Base-by-base conservation (phyloP, 768 basidiomycete genomes). In the Leucocoprinus leucothites region DNA sequence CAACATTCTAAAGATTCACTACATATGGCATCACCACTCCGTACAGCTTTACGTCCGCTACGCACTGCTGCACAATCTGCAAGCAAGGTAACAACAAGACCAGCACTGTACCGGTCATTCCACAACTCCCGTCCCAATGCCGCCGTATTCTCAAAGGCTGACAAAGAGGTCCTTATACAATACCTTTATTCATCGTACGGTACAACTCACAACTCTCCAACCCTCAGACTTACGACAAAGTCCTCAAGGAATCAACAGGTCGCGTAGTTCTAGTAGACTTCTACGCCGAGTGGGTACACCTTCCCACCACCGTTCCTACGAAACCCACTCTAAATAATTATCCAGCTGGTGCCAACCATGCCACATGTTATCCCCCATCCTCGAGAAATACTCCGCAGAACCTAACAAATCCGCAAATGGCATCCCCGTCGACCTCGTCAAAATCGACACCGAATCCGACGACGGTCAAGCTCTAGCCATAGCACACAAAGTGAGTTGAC, bases 331-430 rank as follows among this genome's bases (percentile, higher is more conserved):
- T n/a, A 38, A 31, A n/a, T 38, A 4, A 4, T n/a, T 24, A 48
- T 54, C 28, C 51, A 91, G 90, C 57, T 92, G 90, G 91, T 92
- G 90, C 60, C 71, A 77, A 6, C 90, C 90, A 36, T 93, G 90
- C 72, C 85, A 79, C 60, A 69, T 76, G 65, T 77, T 93, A 38
- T 84, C 87, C 1, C 91, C 91, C 22, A 68, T 88, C 51, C 71
- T 93, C 21, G 74, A 87, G 62, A 79, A 76, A 53, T 62, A 87
- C n/a, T 77, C 85, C 9, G 63, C 61, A 16, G 77, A 82, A 55
- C 61, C 74, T 22, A 56, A 49, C 31, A 69, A 67, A 45, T 79
- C 85, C 3, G 82, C 79, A 9, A 78, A 77, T 3, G 86, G 84
- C 18, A 68, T 71, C 45, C 73, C 82, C 1, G 65, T 90, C 4